Evolutionary conservation across 371 early-diverging fungal genomes (phyloP), one percentile per base, ranked within the genome.

Genomic region (Mortierella sp.): DNA sequence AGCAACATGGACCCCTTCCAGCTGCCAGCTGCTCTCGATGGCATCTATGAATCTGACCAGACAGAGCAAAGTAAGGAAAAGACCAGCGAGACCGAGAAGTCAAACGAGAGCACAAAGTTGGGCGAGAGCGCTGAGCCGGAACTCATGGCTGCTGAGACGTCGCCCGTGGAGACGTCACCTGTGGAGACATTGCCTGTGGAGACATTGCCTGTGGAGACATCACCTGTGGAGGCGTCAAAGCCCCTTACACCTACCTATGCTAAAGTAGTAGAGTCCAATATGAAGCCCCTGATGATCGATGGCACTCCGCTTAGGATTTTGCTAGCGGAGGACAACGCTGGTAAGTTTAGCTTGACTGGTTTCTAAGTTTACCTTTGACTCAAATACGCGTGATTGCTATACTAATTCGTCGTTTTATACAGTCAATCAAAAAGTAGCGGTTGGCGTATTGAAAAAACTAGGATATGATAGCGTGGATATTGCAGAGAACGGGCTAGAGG

Each of bases 391-490:
- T 56, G 31, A 17, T 58, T 63, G 23, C 17, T 54, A n/a, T 42
- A 22, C 31, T 15, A 34, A 0, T 55, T 49, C 61, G 1, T 34
- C n/a, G 12, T 40, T 47, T 9, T 57, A 12, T 53, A 51, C 53
- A 84, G 87, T 89, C 47, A 89, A 89, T 63, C 89, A 89, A 76
- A 88, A 86, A 61, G 86, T 89, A 61, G 88, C 88, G 19, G 83
- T 87, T 12, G 87, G 88, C 23, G 88, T 88, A 34, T 75, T 89
- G 28, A 87, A 86, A 64, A 70, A 88, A 40, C 64, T 89, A 22
- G 89, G 89, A 0, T 89, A 89, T 65, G 68, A 80, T n/a, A 83
- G 85, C 60, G 88, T 88, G 12, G 83, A 82, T 10, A 76, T 89
- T 23, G 88, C 88, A 2, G 85, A 85, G 63, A 89, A 89, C 58